Base-by-base conservation (phyloP, 2,329 filamentous ascomycete species). In the Calonectria pteridis region DNA sequence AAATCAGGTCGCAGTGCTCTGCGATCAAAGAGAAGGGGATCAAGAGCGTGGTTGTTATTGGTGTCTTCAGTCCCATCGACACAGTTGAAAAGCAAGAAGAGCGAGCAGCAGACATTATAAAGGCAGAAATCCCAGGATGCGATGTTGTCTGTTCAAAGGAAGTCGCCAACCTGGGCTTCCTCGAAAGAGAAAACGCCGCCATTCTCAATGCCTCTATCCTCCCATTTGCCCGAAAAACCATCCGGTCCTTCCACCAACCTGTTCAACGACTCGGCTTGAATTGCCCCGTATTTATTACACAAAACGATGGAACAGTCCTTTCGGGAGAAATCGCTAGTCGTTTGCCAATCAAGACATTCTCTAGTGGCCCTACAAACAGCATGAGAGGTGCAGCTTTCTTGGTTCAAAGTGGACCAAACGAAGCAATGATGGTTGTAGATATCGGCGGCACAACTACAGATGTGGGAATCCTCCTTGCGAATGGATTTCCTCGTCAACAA, bases 401-500 rank as follows among this genome's bases (percentile, higher is more conserved):
- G 14, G 84, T 86, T 0, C 84, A 86, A 49, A 80, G 80, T 4
- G 74, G 83, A n/a, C 68, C 79, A 26, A 80, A 82, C 3, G 83
- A 87, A 69, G 82, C 84, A 0, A 83, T 87, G 76, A 90, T 93
- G 84, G 91, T 93, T 0, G 89, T 93, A 2, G 92, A 94, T 77
- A 90, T 94, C 67, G 92, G 92, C 0, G 92, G 92, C 3, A 94
- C 92, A 0, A 93, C 92, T 0, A 90, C 91, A 0, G 92, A 93
- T 76, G 90, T 93, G 14, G 91, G 92, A 0, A 82, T 92, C 0
- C 81, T 94, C 4, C 86, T 91, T 9, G 86, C 88, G 0, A 93
- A 89, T 63, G 92, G 92, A 0, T 92, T 93, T 64, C 92, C 92
- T 0, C 86, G 91, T 37, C 90, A 93, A 80, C 88, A 90, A 64